Percentiles rank a stretch among this genome's conserved stretches.
Evolutionary conservation across 2,329 filamentous ascomycete genomes (phyloP).

Genomic region (Xylaria sp.): DNA sequence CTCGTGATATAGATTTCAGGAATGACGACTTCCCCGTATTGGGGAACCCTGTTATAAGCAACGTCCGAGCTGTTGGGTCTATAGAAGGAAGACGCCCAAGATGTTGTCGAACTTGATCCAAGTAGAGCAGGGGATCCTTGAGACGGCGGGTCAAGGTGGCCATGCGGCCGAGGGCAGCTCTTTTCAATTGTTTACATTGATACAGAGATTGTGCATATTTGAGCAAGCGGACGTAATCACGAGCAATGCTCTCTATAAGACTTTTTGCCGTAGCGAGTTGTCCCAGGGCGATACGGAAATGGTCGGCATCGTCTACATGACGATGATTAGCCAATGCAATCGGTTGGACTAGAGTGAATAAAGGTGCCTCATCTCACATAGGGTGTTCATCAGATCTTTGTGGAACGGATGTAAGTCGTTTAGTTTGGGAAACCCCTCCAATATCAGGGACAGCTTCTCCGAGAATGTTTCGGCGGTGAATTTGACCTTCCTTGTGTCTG

Average conservation of each 20-base stretch:
- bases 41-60: slow-evolving; percentile 96
- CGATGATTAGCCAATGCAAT: slow-evolving; percentile 1
- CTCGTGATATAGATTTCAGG: slow-evolving; percentile 88
- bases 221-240: slow-evolving; percentile 94
- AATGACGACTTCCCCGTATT: slow-evolving; percentile 99
- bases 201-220: slow-evolving; percentile 98
- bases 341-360: not conserved
- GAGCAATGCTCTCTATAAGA: slow-evolving; percentile 92
- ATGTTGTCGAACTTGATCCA: slow-evolving; percentile 97
- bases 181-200: slow-evolving; percentile 99
- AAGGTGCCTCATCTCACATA: slow-evolving; percentile 37
- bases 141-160: slow-evolving; percentile 94
- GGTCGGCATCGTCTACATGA: slow-evolving; percentile 97
- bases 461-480: slow-evolving; percentile 97
- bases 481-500: slow-evolving; percentile 96
- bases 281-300: slow-evolving; percentile 95
- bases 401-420: slow-evolving; percentile 97
- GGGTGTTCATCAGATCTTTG: slow-evolving; percentile 72
- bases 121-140: slow-evolving; percentile 93
- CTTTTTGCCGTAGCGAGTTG: slow-evolving; percentile 97
- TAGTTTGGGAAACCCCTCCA: slow-evolving; percentile 85
- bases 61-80: slow-evolving; percentile 94
- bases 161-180: slow-evolving; percentile 96
- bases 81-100: slow-evolving; percentile 97
- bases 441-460: slow-evolving; percentile 75